phyloP scores from a whole-genome alignment of 352 stramenopile genomes.

The Phytophthora aleatoria region DNA sequence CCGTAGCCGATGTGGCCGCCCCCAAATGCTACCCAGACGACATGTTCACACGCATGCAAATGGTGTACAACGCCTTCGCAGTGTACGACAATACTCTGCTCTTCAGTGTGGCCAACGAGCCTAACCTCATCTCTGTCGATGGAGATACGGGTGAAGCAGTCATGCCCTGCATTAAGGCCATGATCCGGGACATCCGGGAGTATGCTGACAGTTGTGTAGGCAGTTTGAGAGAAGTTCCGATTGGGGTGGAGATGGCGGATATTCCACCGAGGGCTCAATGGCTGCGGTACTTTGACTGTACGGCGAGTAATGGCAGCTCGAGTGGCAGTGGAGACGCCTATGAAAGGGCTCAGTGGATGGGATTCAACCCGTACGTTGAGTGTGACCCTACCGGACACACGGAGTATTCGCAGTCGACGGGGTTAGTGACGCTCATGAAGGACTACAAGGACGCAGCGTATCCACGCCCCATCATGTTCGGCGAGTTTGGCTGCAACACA shows the following conservation, averaged over 20 bases:
- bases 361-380: slow-evolving; percentile 78
- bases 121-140: slow-evolving; percentile 58
- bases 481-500: slow-evolving; percentile 70
- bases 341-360: slow-evolving; percentile 55
- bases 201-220: slow-evolving; percentile 53
- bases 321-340: slow-evolving; percentile 16
- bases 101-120: slow-evolving; percentile 75
- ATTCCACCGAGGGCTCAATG: slow-evolving; percentile 63
- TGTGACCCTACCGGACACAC: slow-evolving; percentile 54
- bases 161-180: slow-evolving; percentile 71
- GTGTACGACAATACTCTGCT: slow-evolving; percentile 74
- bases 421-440: slow-evolving; percentile 56
- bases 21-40: slow-evolving; percentile 56
- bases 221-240: slow-evolving; percentile 61
- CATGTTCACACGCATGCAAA: slow-evolving; percentile 61
- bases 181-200: slow-evolving; percentile 60
- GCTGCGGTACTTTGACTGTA: slow-evolving; percentile 80
- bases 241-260: slow-evolving; percentile 77
- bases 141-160: slow-evolving; percentile 45
- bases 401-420: slow-evolving; percentile 54
- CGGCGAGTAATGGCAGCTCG: slow-evolving; percentile 37
- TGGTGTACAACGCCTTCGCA: slow-evolving; percentile 75
- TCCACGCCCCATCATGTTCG: slow-evolving; percentile 67
- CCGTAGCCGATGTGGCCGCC: slow-evolving; percentile 45
- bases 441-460: slow-evolving; percentile 58